Evolutionary conservation across 2,329 filamentous ascomycete genomes (phyloP).

Genomic region (Trichophyton mentagrophytes): DNA sequence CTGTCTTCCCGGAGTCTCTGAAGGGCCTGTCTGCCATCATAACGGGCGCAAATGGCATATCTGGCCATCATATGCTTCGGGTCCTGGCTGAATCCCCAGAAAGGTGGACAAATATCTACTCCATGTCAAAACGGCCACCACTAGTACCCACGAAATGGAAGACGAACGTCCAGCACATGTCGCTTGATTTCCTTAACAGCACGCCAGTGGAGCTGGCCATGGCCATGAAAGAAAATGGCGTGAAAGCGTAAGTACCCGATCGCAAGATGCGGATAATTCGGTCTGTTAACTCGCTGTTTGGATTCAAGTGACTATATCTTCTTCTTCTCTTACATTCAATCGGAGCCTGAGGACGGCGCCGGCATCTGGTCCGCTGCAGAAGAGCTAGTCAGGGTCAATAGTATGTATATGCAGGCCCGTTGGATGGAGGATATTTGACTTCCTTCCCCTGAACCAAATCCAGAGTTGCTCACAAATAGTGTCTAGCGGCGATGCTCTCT

Average conservation of each 20-base stretch:
- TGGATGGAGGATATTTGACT: not conserved
- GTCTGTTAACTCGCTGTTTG: not conserved
- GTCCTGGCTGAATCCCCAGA: conserved; percentile 36
- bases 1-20: conserved; percentile 32
- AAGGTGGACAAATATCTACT: conserved; percentile 42
- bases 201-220: conserved; percentile 20
- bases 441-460: not conserved
- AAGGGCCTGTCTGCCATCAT: conserved; percentile 40
- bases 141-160: conserved; percentile 26
- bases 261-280: not conserved
- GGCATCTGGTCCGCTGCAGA: conserved; percentile 40
- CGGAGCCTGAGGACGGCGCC: conserved; percentile 33
- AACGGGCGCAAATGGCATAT: conserved; percentile 44
- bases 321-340: conserved; percentile 45
- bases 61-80: conserved; percentile 40
- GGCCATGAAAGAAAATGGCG: conserved; percentile 16
- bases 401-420: conserved; percentile 10
- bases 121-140: conserved; percentile 37
- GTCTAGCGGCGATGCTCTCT: conserved; percentile 25
- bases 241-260: conserved; percentile 15
- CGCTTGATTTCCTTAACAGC: conserved; percentile 25
- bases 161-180: conserved; percentile 32
- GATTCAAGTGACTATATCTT: conserved; percentile 34
- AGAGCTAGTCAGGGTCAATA: conserved; percentile 38
- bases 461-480: not conserved